Base-by-base conservation (phyloP, 169 alveolate species). In the Eimeria necatrix region DNA sequence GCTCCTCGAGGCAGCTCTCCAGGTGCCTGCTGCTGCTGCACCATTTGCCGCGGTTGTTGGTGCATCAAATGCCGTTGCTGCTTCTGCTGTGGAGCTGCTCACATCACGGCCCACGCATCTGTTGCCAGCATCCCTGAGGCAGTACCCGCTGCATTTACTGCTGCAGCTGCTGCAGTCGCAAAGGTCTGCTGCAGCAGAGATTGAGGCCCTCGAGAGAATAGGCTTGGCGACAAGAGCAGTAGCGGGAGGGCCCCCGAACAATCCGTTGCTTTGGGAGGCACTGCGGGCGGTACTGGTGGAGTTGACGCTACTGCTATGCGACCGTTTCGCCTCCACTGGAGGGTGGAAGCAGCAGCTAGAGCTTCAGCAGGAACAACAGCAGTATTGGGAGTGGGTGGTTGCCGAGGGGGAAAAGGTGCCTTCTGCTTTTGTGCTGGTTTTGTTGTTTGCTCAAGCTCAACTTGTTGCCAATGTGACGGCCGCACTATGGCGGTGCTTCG, bases 101-200 rank as follows among this genome's bases (percentile, higher is more conserved):
- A 8, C 76, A 14, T 20, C 85, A 7, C 94, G 85, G 22, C 94
- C 86, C 24, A 46, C 71, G 53, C 94, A 76, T 46, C 94, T 88
- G 76, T 26, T 88, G 74, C 80, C 95, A 20, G 90, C 95, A 0
- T 73, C 90, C 24, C 80, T 91, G 68, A 78, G 95, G 22, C 90
- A 83, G 59, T 91, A 73, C 32, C 85, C 95, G 51, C 90, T 91
- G 64, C 90, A 91, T 53, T 73, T 91, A 49, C 95, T 91, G 68
- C 83, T 73, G 83, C 95, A 73, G 78, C 95, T 91, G 49, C 91
- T 61, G 90, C 95, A 91, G 90, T 60, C 95, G 41, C 95, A 91
- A 83, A 68, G 95, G 70, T 12, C 91, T 24, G 95, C 95, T 24
- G 89, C 91, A 24, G 85, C 88, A 9, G 95, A 91, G 51, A 52